Evolutionary conservation across 371 early-diverging fungal genomes (phyloP).

Genomic region (Phascolomyces articulosus): DNA sequence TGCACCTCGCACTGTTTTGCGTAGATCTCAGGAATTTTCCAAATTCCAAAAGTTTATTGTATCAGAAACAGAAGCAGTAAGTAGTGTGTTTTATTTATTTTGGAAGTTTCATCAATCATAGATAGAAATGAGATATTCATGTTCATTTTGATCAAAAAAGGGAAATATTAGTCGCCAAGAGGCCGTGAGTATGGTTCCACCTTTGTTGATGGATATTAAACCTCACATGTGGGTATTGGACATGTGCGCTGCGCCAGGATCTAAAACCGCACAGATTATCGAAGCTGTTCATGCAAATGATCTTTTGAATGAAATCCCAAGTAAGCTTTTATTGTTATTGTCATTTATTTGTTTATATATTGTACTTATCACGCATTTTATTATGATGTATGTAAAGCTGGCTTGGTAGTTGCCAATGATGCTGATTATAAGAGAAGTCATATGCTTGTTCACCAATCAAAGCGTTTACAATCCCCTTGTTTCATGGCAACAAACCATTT

Average conservation of each 20-base stretch:
- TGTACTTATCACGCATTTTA: neutral
- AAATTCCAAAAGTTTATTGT: conserved; percentile 94
- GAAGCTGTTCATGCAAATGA: conserved; percentile 88
- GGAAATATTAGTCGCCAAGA: conserved; percentile 98
- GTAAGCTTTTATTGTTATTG: conserved; percentile 32
- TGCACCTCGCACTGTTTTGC: conserved; percentile 70
- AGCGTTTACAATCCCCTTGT: conserved; percentile 89
- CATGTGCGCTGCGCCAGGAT: conserved; percentile 94
- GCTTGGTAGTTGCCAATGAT: conserved; percentile 99
- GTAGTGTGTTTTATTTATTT: neutral
- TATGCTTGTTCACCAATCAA: conserved; percentile 96
- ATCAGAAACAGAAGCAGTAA: conserved; percentile 85
- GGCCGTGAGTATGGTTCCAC: conserved; percentile 99
- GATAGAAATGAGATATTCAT: neutral
- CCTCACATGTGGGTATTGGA: conserved; percentile 88
- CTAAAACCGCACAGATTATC: conserved; percentile 91
- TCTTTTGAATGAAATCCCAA: conserved; percentile 58
- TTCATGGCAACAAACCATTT: conserved; percentile 97
- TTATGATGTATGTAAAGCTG: conserved; percentile 43
- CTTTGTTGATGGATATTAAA: conserved; percentile 91
- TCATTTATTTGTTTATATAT: neutral
- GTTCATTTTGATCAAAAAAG: no score
- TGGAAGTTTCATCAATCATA: neutral
- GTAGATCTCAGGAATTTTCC: conserved; percentile 71
- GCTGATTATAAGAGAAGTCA: conserved; percentile 89